Conservation (phyloP, 495 filamentous ascomycete genomes). For the Penicillium cataractarum region DNA sequence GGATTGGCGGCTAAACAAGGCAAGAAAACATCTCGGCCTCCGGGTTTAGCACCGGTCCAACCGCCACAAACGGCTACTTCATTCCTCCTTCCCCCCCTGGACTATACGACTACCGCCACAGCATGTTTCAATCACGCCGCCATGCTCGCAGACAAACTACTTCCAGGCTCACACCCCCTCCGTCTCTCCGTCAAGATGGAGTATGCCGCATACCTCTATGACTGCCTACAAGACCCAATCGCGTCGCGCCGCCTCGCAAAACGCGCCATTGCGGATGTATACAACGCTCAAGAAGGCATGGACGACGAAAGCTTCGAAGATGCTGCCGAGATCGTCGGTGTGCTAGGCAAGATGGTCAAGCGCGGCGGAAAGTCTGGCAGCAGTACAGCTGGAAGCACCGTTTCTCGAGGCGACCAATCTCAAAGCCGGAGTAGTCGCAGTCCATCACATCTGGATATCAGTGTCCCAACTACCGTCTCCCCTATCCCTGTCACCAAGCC, state of each 20-base stretch:
- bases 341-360: conserved; percentile 78
- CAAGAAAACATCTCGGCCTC: conserved; percentile 32
- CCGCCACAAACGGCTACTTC: conserved; percentile 53
- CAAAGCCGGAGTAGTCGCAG: conserved; percentile 41
- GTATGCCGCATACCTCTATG: conserved; percentile 92
- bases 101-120: conserved; percentile 82
- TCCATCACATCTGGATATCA: conserved; percentile 30
- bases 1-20: conserved; percentile 3
- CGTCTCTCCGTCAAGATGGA: conserved; percentile 91
- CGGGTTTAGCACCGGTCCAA: conserved; percentile 51
- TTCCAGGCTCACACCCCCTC: conserved; percentile 88
- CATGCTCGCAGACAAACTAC: conserved; percentile 68
- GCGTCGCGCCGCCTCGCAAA: conserved; percentile 75
- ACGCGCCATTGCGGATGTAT: conserved; percentile 85
- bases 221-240: conserved; percentile 82
- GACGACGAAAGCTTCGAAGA: conserved; percentile 87
- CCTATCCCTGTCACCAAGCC: conserved; percentile 30
- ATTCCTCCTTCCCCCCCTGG: conserved; percentile 76
- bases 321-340: conserved; percentile 72
- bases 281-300: conserved; percentile 87
- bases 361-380: conserved; percentile 53
- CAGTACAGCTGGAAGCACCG: conserved; percentile 34
- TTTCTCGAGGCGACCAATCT: conserved; percentile 34
- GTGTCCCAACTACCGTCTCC: conserved; percentile 30
- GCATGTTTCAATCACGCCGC: conserved; percentile 80